Base-by-base conservation (phyloP, 768 basidiomycete genomes). In the Tephrocybe sp. region DNA sequence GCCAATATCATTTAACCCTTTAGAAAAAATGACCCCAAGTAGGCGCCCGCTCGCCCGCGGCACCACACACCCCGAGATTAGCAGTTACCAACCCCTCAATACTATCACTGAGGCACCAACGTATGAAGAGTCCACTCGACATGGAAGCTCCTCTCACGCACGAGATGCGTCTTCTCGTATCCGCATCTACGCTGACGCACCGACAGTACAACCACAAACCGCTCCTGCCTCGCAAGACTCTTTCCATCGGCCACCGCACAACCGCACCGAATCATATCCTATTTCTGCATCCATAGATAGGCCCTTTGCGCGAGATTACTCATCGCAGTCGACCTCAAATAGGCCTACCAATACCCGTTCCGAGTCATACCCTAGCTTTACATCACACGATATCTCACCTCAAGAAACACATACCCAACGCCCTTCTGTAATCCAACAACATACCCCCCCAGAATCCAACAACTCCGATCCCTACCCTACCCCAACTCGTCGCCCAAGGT, bases 91-190 rank as follows among this genome's bases (percentile, higher is more conserved):
- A 23, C 59, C 66, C 10, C 68, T 78, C 12, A 63, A 58, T 52
- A 68, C 72, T n/a, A 75, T 76, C 36, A 70, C 65, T 4, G 74
- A 77, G 61, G 47, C 63, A 8, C 33, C 55, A 16, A 8, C 31
- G 12, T 32, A 45, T 4, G 31, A 19, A 30, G 36, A 32, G 3
- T 13, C 17, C 22, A 26, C 40, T 26, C 45, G 35, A n/a, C 38
- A 23, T 22, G 19, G 16, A 31, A 49, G 20, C 16, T 49, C 52
- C 20, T 48, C 45, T 4, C 52, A 34, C 23, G 9, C 45, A 14
- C 36, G 22, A 13, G 33, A 43, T n/a, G 10, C 39, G 4, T 16
- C 38, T 35, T 14, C 54, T 22, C 17, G 44, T 3, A 19, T 16
- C 5, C 23, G 26, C 26, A 26, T 26, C 26, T 26, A 26, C 35